These are phyloP conservation scores for Globisporangium barbulae DNA, from an alignment of 352 stramenopile species.

Conservation along the genomic window DNA sequence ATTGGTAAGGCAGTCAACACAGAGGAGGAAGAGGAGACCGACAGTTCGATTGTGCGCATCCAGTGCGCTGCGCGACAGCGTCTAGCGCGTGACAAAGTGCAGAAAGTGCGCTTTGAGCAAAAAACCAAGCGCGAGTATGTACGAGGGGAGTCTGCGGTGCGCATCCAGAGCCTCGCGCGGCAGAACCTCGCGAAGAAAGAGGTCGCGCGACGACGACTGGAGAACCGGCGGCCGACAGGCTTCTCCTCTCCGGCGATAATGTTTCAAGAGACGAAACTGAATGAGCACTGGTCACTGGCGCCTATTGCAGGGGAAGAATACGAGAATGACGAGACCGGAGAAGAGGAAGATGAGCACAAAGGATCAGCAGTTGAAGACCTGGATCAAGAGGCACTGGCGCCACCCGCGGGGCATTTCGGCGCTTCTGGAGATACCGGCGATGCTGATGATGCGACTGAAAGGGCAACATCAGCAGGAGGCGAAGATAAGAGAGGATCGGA, in stretches of 20 bases:
- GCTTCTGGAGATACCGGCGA: not conserved
- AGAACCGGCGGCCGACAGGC: constrained; percentile 29
- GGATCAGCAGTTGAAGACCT: not conserved
- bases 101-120: constrained; percentile 25
- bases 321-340: constrained; percentile 1
- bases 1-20: not conserved
- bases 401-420: not conserved
- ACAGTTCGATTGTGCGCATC: constrained; percentile 37
- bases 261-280: not conserved
- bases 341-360: constrained; percentile 1
- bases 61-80: constrained; percentile 46
- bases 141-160: constrained; percentile 18
- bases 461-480: not conserved
- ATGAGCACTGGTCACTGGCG: not conserved
- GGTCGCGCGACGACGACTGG: constrained; percentile 27
- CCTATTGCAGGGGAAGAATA: constrained; percentile 3
- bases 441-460: not conserved
- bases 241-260: constrained; percentile 19
- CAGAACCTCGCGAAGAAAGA: constrained; percentile 43
- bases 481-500: not conserved
- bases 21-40: not conserved
- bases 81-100: constrained; percentile 26
- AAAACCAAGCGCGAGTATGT: constrained; percentile 5
- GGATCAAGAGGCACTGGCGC: not conserved
- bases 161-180: constrained; percentile 36